Evolutionary conservation across 2,329 filamentous ascomycete species (phyloP), one percentile per base, ranked within the genome.

Genomic region (Cryphonectria radicalis): DNA sequence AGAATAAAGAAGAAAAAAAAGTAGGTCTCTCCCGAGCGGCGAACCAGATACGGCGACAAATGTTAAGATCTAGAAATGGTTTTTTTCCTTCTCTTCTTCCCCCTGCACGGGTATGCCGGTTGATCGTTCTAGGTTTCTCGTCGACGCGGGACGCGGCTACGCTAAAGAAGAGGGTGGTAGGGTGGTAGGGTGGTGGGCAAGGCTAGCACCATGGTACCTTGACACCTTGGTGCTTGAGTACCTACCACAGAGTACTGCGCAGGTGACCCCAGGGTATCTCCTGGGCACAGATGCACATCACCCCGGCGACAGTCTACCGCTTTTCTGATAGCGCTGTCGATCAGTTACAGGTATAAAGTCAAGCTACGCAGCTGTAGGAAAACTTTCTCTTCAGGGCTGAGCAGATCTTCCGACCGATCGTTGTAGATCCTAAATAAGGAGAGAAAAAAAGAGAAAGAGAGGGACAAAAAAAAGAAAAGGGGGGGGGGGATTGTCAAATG

Each of bases 91-190:
- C n/a, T 50, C 8, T 11, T 35, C 5, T 5, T 17, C 5, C 55
- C 55, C 55, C 55, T 59, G 28, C 55, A 59, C 55, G 55, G 55
- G 55, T 59, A 59, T 32, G 55, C 55, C 55, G 55, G 55, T 35
- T 59, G 53, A 57, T 57, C 25, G 25, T 57, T 57, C n/a, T 57
- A 1, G 55, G 14, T 35, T 32, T 59, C 28, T 50, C 19, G 55
- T 32, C 28, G 28, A 32, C 55, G 22, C 55, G 55, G 55, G 55
- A 59, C 55, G 55, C 55, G 55, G 55, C 55, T 59, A 57, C 53
- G 53, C 53, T 57, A 50, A 50, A 50, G 46, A 50, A n/a, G 22
- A 50, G 46, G 22, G 46, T 50, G 46, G 46, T n/a, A 50, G 46
- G 22, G 46, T 50, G 46, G 46, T n/a, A 50, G 46, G 46, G 46